Evolutionary conservation across 495 filamentous ascomycete genomes (phyloP), one percentile per base, ranked within the genome.

Genomic region (Neurospora hispaniola): DNA sequence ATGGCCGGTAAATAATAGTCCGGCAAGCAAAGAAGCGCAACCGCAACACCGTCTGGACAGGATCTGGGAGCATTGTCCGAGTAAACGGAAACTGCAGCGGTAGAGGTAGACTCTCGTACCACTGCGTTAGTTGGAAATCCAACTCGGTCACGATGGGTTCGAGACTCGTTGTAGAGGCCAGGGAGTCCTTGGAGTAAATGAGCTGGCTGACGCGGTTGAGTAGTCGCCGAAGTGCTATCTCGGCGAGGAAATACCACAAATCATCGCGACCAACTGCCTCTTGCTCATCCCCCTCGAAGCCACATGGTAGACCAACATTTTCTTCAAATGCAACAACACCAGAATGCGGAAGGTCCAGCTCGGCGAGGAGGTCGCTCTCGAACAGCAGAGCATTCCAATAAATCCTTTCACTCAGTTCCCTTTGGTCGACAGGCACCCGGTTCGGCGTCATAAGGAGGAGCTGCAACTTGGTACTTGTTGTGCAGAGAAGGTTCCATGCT

Each of bases 311-410:
- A 12, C 91, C 90, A 44, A 95, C 90, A n/a, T 87, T 86, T 74
- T 95, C 92, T 80, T 94, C 92, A 75, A 91, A 92, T 73, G 91
- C 89, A 35, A 91, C 90, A 69, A 95, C 91, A 31, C 92, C 92
- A 16, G 92, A 93, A 76, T 94, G 92, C 0, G 92, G 92, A 10
- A 95, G 83, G 76, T 95, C 92, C 54, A 95, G 81, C 75, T 95
- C 92, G 9, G 92, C 92, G 16, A 95, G 84, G 62, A 94, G 84
- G 77, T 94, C 92, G 78, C 90, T 93, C 82, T 95, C 92, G 74
- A 93, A 92, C 69, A 95, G 85, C 5, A 94, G 83, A 5, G 92
- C 85, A 74, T 95, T 95, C 92, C 92, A 95, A 82, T 92, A 94
- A 5, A 95, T 90, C 54, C 92, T 83, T 74, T 93, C 90, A 68